phyloP scores from a whole-genome alignment of 2,329 filamentous ascomycete species.

The Sordariomycetes sp. region DNA sequence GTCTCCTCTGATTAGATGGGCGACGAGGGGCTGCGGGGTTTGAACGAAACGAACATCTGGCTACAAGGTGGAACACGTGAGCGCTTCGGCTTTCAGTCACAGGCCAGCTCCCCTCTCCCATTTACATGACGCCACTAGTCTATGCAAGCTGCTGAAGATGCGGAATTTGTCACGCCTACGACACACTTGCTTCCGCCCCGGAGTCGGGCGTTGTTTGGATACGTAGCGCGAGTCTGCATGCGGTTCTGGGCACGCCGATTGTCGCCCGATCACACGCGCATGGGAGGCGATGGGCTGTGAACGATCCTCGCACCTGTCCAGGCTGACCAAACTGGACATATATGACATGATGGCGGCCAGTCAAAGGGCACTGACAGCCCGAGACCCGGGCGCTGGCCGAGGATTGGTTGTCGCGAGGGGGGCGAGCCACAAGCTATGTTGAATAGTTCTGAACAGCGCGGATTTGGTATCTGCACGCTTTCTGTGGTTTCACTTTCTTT shows the following conservation, averaged over 20 bases:
- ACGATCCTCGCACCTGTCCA: not conserved
- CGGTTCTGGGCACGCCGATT: not conserved
- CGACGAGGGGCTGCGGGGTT: too few species aligned
- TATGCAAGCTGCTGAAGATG: not conserved
- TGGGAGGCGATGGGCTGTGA: not conserved
- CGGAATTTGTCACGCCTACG: not conserved
- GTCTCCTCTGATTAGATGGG: too few species aligned
- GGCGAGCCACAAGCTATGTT: slow-evolving; percentile 38
- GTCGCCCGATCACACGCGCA: not conserved
- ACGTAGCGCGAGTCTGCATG: not conserved
- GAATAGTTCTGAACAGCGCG: slow-evolving; percentile 54
- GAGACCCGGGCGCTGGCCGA: not conserved
- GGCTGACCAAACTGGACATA: not conserved
- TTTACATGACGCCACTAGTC: not conserved
- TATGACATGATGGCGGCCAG: not conserved
- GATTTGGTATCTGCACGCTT: slow-evolving; percentile 65
- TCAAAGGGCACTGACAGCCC: not conserved
- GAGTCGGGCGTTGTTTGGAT: not conserved
- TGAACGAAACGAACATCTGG: too few species aligned
- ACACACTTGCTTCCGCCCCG: not conserved
- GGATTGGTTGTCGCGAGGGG: not conserved
- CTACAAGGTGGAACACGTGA: too few species aligned
- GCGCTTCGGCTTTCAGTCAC: not conserved
- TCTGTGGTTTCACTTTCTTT: slow-evolving; percentile 46
- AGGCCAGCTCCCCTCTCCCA: not conserved